A percentile compares a stretch with the other conserved stretches of the same genome.
These are phyloP conservation scores for Canariomyces notabilis DNA, from an alignment of 2,329 filamentous ascomycete genomes.

Conservation along the genomic window DNA sequence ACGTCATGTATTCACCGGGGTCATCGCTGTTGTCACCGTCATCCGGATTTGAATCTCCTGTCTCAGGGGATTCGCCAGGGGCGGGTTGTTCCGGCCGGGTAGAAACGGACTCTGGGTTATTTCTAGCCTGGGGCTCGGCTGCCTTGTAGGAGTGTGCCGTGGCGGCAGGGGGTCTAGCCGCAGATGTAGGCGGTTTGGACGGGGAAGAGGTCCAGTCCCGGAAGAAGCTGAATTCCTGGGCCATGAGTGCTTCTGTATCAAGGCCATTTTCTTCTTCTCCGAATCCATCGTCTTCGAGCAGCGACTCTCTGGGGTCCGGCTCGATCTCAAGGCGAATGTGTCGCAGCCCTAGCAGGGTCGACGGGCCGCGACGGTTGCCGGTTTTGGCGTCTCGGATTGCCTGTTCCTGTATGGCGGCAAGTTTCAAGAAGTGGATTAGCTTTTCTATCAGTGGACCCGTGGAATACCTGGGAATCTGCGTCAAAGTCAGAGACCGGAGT, in stretches of 20 bases:
- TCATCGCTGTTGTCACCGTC: neutral
- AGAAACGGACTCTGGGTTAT: slow-evolving; percentile 10
- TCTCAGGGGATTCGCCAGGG: slow-evolving; percentile 6
- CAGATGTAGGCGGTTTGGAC: neutral
- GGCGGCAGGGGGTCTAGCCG: neutral
- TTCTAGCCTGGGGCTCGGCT: neutral
- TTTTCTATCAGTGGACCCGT: slow-evolving; percentile 44
- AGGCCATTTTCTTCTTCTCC: slow-evolving; percentile 32
- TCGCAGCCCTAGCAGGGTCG: slow-evolving; percentile 46
- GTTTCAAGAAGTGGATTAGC: slow-evolving; percentile 44
- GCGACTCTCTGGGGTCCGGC: slow-evolving; percentile 36
- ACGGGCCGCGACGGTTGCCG: slow-evolving; percentile 34
- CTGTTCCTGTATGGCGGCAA: slow-evolving; percentile 45
- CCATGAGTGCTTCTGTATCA: slow-evolving; percentile 41
- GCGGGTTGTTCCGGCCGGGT: slow-evolving; percentile 26
- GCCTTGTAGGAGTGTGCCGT: neutral
- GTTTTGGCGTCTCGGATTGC: slow-evolving; percentile 33
- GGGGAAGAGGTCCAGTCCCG: slow-evolving; percentile 26
- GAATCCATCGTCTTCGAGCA: slow-evolving; percentile 25
- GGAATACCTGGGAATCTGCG: slow-evolving; percentile 50
- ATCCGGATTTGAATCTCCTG: too few species aligned
- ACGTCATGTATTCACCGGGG: too few species aligned
- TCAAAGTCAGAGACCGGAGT: slow-evolving; percentile 48
- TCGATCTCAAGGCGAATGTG: slow-evolving; percentile 52
- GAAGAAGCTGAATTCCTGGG: slow-evolving; percentile 46